Base-by-base conservation (phyloP, 2,329 filamentous ascomycete species). In the Dothidotthia symphoricarpi region DNA sequence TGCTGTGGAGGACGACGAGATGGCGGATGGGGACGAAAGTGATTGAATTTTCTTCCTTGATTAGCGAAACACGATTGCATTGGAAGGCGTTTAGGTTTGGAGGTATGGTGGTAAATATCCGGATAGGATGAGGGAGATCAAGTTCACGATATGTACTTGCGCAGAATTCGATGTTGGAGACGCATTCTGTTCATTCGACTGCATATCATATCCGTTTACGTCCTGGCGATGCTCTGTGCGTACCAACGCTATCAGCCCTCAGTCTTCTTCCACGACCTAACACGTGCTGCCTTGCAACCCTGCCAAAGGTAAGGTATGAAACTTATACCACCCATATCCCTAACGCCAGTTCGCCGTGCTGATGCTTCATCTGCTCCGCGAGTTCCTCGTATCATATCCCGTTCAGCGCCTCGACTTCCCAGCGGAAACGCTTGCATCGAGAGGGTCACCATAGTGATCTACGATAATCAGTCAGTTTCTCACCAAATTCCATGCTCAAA, bases 11-110 rank as follows among this genome's bases (percentile, higher is more conserved):
- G 70, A 72, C 12, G 69, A 70, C 34, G 70, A 72, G 2, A 76
- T 71, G 41, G 62, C 71, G 16, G 81, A 83, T 40, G 82, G 85
- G 48, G 82, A 70, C 19, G 67, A 69, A 31, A 67, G 64, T 34
- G 65, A 67, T 49, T 68, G 50, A 60, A 31, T 22, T 22, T 29
- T 7, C 22, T 9, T 25, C 14, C 8, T 22, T 13, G 24, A 14
- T 16, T 31, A 16, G 31, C 11, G 26, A 33, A 24, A 36, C 26
- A 45, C 38, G 34, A 45, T 36, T 61, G 59, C 57, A 64, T 63
- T 35, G 38, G 36, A 39, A 31, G 57, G 61, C 57, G 57, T 61
- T 61, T 17, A 36, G 37, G 49, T 28, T 31, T 41, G 46, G 35
- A 41, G 43, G 34, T 31, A 41, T 29, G 40, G 24, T 43, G 31